A percentile compares a stretch with the other conserved stretches of the same genome.
Conservation (phyloP, 2,329 filamentous ascomycete genomes). For the Fusarium multiceps region DNA sequence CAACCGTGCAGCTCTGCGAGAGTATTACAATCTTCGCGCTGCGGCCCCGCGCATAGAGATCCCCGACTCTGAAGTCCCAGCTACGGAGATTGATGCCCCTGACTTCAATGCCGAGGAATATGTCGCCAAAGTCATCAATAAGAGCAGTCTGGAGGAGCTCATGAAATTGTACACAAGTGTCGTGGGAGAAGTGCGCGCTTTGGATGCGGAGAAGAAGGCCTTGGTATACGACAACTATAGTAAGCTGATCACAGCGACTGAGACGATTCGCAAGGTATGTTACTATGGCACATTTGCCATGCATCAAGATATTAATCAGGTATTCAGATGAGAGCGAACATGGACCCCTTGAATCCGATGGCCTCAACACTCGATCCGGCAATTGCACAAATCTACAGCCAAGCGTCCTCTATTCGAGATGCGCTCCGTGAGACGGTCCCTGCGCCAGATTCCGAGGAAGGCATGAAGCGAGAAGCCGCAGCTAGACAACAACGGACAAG, state of each 20-base stretch:
- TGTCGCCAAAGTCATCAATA: constrained; percentile 69
- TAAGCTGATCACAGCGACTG: constrained; percentile 94
- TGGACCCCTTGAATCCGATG: constrained; percentile 82
- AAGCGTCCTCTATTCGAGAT: constrained; percentile 66
- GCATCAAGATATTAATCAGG: not conserved
- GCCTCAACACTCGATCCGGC: constrained; percentile 78
- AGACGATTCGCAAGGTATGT: constrained; percentile 83
- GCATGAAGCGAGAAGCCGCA: constrained; percentile 50
- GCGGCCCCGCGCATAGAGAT: constrained; percentile 57
- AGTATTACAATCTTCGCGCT: constrained; percentile 86
- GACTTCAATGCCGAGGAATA: constrained; percentile 80
- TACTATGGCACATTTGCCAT: too few species aligned
- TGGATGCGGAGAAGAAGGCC: constrained; percentile 96
- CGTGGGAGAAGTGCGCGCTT: constrained; percentile 82
- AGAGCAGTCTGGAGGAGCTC: constrained; percentile 74
- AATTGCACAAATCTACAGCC: constrained; percentile 77
- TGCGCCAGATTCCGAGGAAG: constrained; percentile 56
- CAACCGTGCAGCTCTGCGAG: constrained; percentile 87
- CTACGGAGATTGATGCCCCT: constrained; percentile 77
- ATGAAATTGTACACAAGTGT: constrained; percentile 77
- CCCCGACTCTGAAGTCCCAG: constrained; percentile 66
- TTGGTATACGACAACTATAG: constrained; percentile 99
- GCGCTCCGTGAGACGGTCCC: constrained; percentile 61
- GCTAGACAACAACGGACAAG: constrained; percentile 56
- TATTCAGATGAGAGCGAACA: constrained; percentile 78